Percentiles rank a stretch among this genome's conserved stretches.
phyloP scores from a whole-genome alignment of 371 early-diverging fungal genomes.

The Nosema muscidifuracis region DNA sequence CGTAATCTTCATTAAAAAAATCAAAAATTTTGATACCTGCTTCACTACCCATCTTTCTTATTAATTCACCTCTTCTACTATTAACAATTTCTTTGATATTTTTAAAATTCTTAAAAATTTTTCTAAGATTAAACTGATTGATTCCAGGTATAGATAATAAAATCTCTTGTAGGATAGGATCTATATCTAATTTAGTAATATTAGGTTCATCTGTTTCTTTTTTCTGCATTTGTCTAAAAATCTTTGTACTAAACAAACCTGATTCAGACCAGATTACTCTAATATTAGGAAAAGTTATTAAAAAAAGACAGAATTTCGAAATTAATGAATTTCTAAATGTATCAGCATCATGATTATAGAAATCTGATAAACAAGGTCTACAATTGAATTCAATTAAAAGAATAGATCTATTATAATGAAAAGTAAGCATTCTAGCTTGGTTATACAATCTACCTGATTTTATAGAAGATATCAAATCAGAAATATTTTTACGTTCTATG shows the following conservation, averaged over 20 bases:
- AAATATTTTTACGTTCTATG: constrained; percentile 82
- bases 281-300: constrained; percentile 74
- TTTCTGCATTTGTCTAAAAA: constrained; percentile 51
- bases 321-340: constrained; percentile 39
- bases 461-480: constrained; percentile 76
- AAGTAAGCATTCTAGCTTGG: constrained; percentile 79
- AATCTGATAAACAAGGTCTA: constrained; percentile 71
- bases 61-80: constrained; percentile 6
- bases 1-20: constrained; percentile 36
- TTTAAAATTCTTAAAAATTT: constrained; percentile 30
- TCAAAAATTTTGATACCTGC: constrained; percentile 12
- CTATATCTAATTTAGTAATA: constrained; percentile 2
- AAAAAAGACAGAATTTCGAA: constrained; percentile 70
- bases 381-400: constrained; percentile 85
- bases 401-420: constrained; percentile 71
- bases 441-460: constrained; percentile 76
- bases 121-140: constrained; percentile 31
- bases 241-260: constrained; percentile 21
- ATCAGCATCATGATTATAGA: constrained; percentile 55
- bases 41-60: constrained; percentile 17
- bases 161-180: constrained; percentile 42
- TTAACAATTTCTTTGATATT: constrained; percentile 44
- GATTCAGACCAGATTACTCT: constrained; percentile 73
- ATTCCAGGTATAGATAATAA: constrained; percentile 46
- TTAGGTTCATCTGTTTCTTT: not conserved